Evolutionary conservation across 2,329 filamentous ascomycete species (phyloP).

Genomic region (Scortechinia acanthostroma): DNA sequence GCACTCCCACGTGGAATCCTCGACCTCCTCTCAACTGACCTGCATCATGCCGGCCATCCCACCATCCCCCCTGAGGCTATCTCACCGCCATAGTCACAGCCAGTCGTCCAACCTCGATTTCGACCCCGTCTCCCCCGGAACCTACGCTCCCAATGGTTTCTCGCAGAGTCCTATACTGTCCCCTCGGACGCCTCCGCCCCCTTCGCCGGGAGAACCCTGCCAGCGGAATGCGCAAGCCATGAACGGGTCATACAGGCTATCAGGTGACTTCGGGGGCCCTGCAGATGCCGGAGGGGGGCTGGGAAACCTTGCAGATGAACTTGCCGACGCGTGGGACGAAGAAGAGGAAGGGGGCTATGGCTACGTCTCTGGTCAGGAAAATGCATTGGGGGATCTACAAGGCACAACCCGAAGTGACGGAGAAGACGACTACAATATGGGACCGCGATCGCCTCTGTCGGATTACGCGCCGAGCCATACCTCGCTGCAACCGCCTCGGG

Average conservation of each 20-base stretch:
- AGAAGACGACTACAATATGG: conserved; percentile 16
- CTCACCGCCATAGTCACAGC: conserved; percentile 3
- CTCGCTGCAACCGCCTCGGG: conserved; percentile 1
- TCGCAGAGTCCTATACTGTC: background rate
- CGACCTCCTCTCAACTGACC: no score
- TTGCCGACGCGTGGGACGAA: conserved; percentile 49
- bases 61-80: background rate
- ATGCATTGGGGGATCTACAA: conserved; percentile 19
- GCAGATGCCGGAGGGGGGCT: conserved; percentile 31
- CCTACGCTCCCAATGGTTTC: background rate
- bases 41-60: conserved; percentile 1
- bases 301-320: conserved; percentile 56
- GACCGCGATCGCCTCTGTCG: conserved; percentile 15
- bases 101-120: background rate
- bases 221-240: conserved; percentile 6
- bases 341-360: conserved; percentile 38
- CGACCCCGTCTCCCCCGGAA: background rate
- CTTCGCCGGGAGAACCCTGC: background rate
- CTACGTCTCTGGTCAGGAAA: conserved; percentile 23
- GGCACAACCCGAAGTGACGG: conserved; percentile 17
- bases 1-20: no score
- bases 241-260: conserved; percentile 22
- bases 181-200: background rate
- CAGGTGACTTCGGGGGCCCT: conserved; percentile 23
- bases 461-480: conserved; percentile 5